phyloP scores from a whole-genome alignment of 805 yeast species.

The Komagataella mondaviorum region DNA sequence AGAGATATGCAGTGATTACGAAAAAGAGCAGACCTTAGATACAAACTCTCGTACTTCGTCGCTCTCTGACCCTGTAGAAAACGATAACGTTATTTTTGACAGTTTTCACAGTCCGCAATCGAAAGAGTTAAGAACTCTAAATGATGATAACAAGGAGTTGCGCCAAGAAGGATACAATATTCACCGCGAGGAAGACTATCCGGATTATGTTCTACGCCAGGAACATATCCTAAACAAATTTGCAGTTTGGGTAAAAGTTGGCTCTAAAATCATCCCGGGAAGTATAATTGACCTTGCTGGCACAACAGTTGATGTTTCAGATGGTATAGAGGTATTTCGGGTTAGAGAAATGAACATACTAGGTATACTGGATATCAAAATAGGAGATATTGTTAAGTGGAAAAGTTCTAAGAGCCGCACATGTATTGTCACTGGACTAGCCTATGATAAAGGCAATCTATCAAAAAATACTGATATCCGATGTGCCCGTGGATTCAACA shows the following conservation, averaged over 20 bases:
- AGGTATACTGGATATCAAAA: conserved; percentile 33
- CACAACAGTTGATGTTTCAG: conserved; percentile 2
- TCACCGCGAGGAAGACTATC: neutral
- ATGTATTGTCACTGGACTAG: conserved; percentile 34
- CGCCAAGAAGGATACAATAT: neutral
- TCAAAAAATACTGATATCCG: conserved; percentile 18
- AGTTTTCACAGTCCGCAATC: neutral
- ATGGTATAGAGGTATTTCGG: conserved; percentile 2
- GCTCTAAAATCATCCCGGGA: conserved; percentile 4
- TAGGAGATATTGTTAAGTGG: conserved; percentile 39
- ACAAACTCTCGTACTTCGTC: neutral
- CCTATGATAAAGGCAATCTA: conserved; percentile 7
- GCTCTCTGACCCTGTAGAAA: neutral
- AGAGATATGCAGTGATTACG: neutral
- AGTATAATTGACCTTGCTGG: conserved; percentile 1
- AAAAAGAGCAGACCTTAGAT: neutral
- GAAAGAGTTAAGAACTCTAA: neutral
- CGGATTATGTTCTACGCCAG: neutral
- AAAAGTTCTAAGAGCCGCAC: conserved; percentile 9
- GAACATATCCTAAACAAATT: neutral
- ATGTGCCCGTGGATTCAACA: conserved; percentile 52
- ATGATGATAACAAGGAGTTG: neutral
- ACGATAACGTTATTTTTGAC: neutral
- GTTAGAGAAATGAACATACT: conserved; percentile 19
- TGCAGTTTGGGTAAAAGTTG: conserved; percentile 6